Evolutionary conservation across 1,139 yeast species (phyloP).

Genomic region (Candida sp.): DNA sequence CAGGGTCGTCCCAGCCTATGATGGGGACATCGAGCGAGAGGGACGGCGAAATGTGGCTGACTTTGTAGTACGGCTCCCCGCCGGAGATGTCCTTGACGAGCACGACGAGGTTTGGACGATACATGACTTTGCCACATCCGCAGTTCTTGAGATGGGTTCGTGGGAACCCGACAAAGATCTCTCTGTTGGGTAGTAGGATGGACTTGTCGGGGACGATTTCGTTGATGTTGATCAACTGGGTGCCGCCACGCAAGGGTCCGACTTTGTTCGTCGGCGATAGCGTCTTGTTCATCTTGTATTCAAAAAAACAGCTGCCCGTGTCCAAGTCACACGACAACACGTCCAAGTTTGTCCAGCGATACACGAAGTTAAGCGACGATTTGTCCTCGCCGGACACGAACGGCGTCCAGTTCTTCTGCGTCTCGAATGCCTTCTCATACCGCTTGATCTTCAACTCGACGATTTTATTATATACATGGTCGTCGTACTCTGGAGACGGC

Average conservation of each 20-base stretch:
- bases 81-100: constrained; percentile 32
- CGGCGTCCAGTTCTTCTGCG: constrained; percentile 39
- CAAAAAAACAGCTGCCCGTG: constrained; percentile 25
- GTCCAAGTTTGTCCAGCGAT: constrained; percentile 31
- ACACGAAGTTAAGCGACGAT: constrained; percentile 25
- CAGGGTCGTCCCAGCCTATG: constrained; percentile 38
- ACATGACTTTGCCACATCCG: constrained; percentile 52
- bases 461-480: constrained; percentile 25
- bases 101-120: constrained; percentile 49
- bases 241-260: constrained; percentile 41
- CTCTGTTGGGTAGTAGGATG: constrained; percentile 28
- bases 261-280: constrained; percentile 20
- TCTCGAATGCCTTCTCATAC: constrained; percentile 12
- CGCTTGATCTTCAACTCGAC: constrained; percentile 29
- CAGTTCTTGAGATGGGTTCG: constrained; percentile 49
- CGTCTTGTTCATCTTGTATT: constrained; percentile 25
- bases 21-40: constrained; percentile 41
- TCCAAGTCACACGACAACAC: constrained; percentile 27
- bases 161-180: constrained; percentile 56
- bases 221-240: constrained; percentile 27
- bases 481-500: constrained; percentile 16
- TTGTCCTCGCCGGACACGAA: constrained; percentile 23
- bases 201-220: constrained; percentile 14
- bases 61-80: constrained; percentile 17
- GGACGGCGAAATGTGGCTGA: constrained; percentile 36